Conservation (phyloP, 495 filamentous ascomycete genomes). For the Glonium stellatum region DNA sequence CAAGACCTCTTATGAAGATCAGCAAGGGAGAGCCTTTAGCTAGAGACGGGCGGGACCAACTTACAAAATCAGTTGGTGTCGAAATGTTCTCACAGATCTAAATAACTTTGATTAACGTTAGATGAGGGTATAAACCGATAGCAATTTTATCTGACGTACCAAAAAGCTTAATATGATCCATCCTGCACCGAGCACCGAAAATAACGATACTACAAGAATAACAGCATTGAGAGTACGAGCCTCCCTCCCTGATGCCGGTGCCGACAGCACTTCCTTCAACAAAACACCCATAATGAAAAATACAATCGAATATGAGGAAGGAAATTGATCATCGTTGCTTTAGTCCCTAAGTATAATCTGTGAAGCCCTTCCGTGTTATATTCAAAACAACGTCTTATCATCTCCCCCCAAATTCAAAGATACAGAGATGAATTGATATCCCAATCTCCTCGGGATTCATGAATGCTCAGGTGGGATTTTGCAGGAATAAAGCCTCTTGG, state of each 20-base stretch:
- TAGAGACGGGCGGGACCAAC: too few species aligned
- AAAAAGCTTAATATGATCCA: slow-evolving; percentile 42
- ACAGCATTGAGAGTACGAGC: slow-evolving; percentile 33
- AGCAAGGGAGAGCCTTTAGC: too few species aligned
- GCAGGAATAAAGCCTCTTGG: too few species aligned
- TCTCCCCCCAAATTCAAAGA: too few species aligned
- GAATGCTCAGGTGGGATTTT: too few species aligned
- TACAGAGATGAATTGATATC: not conserved
- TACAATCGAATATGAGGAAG: not conserved
- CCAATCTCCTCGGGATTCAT: too few species aligned
- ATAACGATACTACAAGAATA: slow-evolving; percentile 35
- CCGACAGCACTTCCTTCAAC: slow-evolving; percentile 32
- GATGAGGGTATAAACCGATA: not conserved
- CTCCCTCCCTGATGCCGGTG: slow-evolving; percentile 26
- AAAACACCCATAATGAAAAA: slow-evolving; percentile 3
- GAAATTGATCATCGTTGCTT: not conserved
- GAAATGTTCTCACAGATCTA: slow-evolving; percentile 36
- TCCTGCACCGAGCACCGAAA: slow-evolving; percentile 37
- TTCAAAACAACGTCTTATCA: too few species aligned
- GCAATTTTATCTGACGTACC: slow-evolving; percentile 24
- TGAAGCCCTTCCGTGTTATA: too few species aligned
- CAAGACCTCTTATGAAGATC: slow-evolving; percentile 29
- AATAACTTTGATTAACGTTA: slow-evolving; percentile 29
- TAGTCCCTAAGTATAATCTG: not conserved
- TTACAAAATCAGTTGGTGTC: slow-evolving; percentile 41